A percentile compares a stretch with the other conserved stretches of the same genome.
These are phyloP conservation scores for Apiotrichum veenhuisii DNA, from an alignment of 1,284 basidiomycete genomes.

Conservation along the genomic window DNA sequence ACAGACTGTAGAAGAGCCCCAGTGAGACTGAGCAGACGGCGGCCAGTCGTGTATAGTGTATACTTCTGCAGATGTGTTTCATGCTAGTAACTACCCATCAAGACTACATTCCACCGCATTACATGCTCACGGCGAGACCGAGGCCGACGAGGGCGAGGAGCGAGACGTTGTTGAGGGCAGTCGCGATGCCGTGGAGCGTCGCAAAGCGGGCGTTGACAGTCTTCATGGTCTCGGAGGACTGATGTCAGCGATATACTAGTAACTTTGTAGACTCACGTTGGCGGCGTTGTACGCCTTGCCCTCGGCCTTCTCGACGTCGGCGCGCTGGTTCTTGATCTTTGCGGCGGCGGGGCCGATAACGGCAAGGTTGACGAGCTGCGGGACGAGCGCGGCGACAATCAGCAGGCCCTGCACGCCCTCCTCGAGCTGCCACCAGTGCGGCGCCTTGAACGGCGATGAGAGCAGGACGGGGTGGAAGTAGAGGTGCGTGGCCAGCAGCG, in stretches of 20 bases:
- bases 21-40: not conserved
- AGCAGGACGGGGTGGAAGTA: constrained; percentile 62
- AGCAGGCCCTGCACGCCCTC: constrained; percentile 70
- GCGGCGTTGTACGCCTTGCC: constrained; percentile 62
- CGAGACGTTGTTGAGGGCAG: constrained; percentile 58
- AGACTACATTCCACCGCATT: constrained; percentile 5
- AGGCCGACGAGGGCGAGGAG: constrained; percentile 65
- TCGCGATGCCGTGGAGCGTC: constrained; percentile 62
- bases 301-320: constrained; percentile 69
- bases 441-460: constrained; percentile 48
- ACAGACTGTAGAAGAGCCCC: not conserved
- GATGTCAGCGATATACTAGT: constrained; percentile 3
- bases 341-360: constrained; percentile 44
- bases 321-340: constrained; percentile 64
- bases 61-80: not conserved
- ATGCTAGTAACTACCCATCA: not conserved
- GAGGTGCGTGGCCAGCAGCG: constrained; percentile 62
- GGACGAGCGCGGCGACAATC: constrained; percentile 55
- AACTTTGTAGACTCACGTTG: constrained; percentile 53
- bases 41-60: not conserved
- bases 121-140: constrained; percentile 57
- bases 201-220: constrained; percentile 63
- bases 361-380: constrained; percentile 53
- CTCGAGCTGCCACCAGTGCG: constrained; percentile 51
- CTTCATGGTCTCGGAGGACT: constrained; percentile 69